phyloP scores from a whole-genome alignment of 208 protist genomes.

The Trypanosoma boissoni region DNA sequence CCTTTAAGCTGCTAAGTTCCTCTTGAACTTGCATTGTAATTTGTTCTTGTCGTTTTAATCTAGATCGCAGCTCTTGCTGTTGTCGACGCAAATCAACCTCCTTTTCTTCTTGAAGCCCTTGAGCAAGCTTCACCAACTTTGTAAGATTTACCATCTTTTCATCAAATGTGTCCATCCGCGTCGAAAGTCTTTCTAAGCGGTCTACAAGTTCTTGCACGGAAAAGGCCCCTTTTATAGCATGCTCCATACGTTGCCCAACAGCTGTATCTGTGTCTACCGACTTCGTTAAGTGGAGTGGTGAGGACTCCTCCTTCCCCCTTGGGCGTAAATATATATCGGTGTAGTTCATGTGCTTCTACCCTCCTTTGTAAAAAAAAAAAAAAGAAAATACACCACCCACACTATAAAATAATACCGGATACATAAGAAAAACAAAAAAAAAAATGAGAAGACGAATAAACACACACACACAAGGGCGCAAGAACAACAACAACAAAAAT shows the following conservation, averaged over 20 bases:
- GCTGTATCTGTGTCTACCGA: conserved; percentile 1
- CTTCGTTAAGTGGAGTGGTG: background rate
- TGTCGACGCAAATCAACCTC: conserved; percentile 58
- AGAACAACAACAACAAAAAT: background rate
- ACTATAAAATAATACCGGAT: too few species aligned
- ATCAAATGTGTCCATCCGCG: conserved; percentile 51
- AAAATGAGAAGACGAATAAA: background rate
- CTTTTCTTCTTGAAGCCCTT: conserved; percentile 66
- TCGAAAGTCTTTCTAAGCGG: conserved; percentile 47
- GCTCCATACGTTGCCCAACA: conserved; percentile 32
- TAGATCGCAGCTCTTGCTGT: conserved; percentile 58
- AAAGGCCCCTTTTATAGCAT: conserved; percentile 63
- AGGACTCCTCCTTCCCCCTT: conserved; percentile 4
- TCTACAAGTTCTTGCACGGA: conserved; percentile 58
- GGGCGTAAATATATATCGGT: conserved; percentile 32
- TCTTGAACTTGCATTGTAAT: conserved; percentile 39
- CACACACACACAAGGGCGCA: background rate
- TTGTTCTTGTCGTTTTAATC: conserved; percentile 73
- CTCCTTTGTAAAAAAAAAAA: background rate
- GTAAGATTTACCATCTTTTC: conserved; percentile 83
- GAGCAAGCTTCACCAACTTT: conserved; percentile 73
- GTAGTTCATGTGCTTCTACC: conserved; percentile 27
- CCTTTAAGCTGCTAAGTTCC: conserved; percentile 24
- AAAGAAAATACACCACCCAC: background rate
- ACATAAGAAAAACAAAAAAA: background rate